phyloP scores from a whole-genome alignment of 371 early-diverging fungal genomes.

The Syncephalastrum contaminatum region DNA sequence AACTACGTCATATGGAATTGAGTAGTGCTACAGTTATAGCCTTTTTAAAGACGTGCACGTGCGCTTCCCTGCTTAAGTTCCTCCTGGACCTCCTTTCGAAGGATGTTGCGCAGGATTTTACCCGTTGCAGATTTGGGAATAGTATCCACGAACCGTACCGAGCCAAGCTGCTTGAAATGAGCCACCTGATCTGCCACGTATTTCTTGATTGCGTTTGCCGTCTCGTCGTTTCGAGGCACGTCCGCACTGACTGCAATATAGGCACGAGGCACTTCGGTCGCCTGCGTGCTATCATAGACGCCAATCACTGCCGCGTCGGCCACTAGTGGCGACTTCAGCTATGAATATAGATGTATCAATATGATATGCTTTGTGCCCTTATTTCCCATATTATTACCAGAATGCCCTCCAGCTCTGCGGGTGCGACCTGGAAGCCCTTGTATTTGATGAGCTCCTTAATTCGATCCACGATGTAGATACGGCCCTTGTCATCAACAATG shows the following conservation, averaged over 20 bases:
- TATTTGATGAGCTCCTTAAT: constrained; percentile 75
- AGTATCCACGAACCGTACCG: constrained; percentile 60
- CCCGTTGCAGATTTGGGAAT: constrained; percentile 76
- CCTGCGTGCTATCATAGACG: constrained; percentile 42
- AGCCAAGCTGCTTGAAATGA: constrained; percentile 71
- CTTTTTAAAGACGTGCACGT: not conserved
- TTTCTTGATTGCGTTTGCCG: constrained; percentile 47
- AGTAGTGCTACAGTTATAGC: too few species aligned
- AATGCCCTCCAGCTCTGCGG: constrained; percentile 24
- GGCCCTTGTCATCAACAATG: constrained; percentile 38
- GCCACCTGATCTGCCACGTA: constrained; percentile 65
- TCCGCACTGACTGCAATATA: constrained; percentile 55
- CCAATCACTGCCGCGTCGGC: constrained; percentile 77
- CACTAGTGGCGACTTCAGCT: constrained; percentile 64
- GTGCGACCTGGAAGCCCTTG: constrained; percentile 77
- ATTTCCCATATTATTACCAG: not conserved
- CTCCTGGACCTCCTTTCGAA: constrained; percentile 29
- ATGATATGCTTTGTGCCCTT: constrained; percentile 66
- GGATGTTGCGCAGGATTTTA: constrained; percentile 64
- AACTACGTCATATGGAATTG: too few species aligned
- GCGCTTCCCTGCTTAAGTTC: constrained; percentile 20
- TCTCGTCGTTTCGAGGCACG: constrained; percentile 22
- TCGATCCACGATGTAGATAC: constrained; percentile 70
- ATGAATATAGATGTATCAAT: constrained; percentile 22
- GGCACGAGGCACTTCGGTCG: constrained; percentile 79